Percentiles rank a stretch among this genome's conserved stretches.
These are phyloP conservation scores for Penicillium corylophilum DNA, from an alignment of 2,329 filamentous ascomycete genomes.

Conservation along the genomic window DNA sequence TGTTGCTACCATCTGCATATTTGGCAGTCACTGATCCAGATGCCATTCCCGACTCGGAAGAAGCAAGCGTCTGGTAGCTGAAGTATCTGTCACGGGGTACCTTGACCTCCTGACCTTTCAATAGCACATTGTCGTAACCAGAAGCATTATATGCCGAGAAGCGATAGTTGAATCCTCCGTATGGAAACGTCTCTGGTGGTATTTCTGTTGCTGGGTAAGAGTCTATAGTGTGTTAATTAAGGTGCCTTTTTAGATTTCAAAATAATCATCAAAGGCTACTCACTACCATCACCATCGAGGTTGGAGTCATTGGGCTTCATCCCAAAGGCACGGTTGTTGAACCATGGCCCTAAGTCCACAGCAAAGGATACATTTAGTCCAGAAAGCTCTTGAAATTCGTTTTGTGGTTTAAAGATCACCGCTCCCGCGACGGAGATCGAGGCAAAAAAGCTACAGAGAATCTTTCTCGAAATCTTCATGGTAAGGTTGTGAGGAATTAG, in stretches of 20 bases:
- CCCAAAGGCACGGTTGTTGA: slow-evolving; percentile 40
- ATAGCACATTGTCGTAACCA: slow-evolving; percentile 41
- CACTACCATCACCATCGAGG: slow-evolving; percentile 35
- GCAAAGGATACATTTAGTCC: slow-evolving; percentile 11
- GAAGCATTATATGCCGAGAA: slow-evolving; percentile 38
- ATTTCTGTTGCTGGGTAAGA: slow-evolving; percentile 41
- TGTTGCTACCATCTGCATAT: slow-evolving; percentile 39
- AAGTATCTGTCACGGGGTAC: slow-evolving; percentile 36
- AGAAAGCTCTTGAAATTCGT: slow-evolving; percentile 13
- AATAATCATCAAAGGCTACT: not conserved
- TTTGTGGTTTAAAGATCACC: slow-evolving; percentile 22
- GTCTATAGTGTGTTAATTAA: slow-evolving; percentile 11
- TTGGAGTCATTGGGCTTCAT: slow-evolving; percentile 35
- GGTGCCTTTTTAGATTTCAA: not conserved
- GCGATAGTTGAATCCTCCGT: slow-evolving; percentile 37
- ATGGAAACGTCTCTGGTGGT: slow-evolving; percentile 35
- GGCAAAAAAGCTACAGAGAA: not conserved
- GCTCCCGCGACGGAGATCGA: not conserved
- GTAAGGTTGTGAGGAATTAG: not conserved
- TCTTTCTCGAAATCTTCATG: not conserved
- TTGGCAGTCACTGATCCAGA: slow-evolving; percentile 39
- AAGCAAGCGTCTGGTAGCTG: slow-evolving; percentile 42
- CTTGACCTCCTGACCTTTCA: slow-evolving; percentile 35
- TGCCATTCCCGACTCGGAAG: slow-evolving; percentile 40
- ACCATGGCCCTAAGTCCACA: slow-evolving; percentile 12